These are phyloP conservation scores for Barnettozyma wickerhamii DNA, from an alignment of 805 yeast species.

Conservation along the genomic window DNA sequence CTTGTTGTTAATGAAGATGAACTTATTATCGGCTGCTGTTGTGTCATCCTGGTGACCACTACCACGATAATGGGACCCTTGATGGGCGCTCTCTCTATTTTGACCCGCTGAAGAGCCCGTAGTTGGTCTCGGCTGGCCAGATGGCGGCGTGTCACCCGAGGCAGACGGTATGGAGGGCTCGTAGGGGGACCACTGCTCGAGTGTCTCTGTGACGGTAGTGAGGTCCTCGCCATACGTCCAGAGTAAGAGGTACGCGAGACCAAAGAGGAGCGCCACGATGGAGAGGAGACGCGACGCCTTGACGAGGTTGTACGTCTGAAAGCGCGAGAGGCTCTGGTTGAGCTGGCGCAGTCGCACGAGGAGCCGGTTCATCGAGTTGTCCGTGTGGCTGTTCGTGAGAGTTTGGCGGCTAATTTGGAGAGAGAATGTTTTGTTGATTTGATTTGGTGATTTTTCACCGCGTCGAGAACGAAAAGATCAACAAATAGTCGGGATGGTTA, in stretches of 20 bases:
- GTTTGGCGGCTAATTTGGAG: background rate
- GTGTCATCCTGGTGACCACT: too few species aligned
- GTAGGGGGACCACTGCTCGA: background rate
- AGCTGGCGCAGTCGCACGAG: constrained; percentile 1
- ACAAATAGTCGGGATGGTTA: too few species aligned
- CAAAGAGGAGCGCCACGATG: background rate
- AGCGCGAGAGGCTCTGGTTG: constrained; percentile 5
- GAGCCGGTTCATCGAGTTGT: constrained; percentile 1
- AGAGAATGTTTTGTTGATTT: background rate
- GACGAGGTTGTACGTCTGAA: background rate
- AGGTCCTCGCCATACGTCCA: background rate
- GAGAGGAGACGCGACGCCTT: background rate
- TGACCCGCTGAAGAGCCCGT: too few species aligned
- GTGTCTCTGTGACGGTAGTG: background rate
- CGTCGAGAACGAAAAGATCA: too few species aligned
- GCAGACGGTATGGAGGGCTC: background rate
- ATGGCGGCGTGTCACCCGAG: constrained; percentile 1
- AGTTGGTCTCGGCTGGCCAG: too few species aligned
- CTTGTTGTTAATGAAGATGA: constrained; percentile 19
- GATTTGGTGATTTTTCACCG: too few species aligned
- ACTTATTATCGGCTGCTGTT: too few species aligned
- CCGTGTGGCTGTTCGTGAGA: background rate
- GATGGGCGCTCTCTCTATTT: too few species aligned
- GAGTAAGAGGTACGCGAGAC: background rate
- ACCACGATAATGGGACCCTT: too few species aligned